Base-by-base conservation (phyloP, 805 yeast species). In the Candida ulmi region DNA sequence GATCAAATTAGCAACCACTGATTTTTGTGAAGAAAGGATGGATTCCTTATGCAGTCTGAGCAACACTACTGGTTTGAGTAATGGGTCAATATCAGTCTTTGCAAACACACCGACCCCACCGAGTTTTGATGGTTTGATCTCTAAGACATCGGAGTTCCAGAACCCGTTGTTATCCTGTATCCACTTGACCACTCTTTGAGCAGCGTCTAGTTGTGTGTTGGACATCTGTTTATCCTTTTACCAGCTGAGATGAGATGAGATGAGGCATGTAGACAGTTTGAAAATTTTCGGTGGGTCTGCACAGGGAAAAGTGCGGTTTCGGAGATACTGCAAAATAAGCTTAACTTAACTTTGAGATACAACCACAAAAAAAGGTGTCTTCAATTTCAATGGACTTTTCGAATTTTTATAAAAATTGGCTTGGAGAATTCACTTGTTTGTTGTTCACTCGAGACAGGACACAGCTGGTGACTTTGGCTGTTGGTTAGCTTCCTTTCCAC, bases 71-170 rank as follows among this genome's bases (percentile, higher is more conserved):
- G 66, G 50, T 11, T 39, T 42, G 3, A 36, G 15, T 13, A 58
- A 69, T 26, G 55, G 55, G 8, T 55, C 60, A 9, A 76, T 51
- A 23, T 66, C 66, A 23, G 50, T 40, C 7, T 55, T 61, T 6
- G 84, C 80, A 55, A 83, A 83, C 0, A 88, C 91, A 7, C 95
- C 95, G 2, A 76, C 47, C 1, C 95, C 95, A 3, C 86, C 88
- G 2, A 63, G 43, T 3, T 60, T 47, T 0, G 87, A 76, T n/a
- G 49, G 44, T 27, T 59, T 65, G 1, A 83, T 57, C 29, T 66
- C 65, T 11, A 82, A 54, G 2, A 58, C 39, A 2, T 66, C 69
- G 6, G 69, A 57, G 42, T 76, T 69, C 73, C 87, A 76, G 43
- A 66, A 70, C 1, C 82, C 72, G 38, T 76, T 69, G 38, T 75